Base-by-base conservation (phyloP, 768 basidiomycete species). In the Trametes cinnabarina region DNA sequence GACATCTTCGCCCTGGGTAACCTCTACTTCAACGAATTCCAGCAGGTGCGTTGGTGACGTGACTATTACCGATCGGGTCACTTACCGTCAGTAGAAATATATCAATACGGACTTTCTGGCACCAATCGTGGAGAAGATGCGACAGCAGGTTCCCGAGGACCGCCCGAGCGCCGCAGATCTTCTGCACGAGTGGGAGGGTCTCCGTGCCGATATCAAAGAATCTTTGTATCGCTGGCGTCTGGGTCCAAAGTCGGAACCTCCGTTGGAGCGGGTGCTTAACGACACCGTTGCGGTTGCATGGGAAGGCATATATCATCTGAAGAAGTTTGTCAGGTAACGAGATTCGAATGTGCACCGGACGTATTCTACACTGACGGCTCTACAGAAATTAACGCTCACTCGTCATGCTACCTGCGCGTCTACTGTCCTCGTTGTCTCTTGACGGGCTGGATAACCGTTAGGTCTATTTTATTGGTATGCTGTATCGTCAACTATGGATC, bases 1-100 rank as follows among this genome's bases (percentile, higher is more conserved):
- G 70, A 70, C 35, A 66, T 69, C 3, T 71, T 56, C 49, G 58
- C 63, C 5, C 50, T 69, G 5, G 69, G 70, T 0, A 63, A 68
- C 42, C 20, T 70, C 4, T 55, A 63, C 42, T 34, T 52, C 35
- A 62, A 63, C 23, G 61, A 66, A 14, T 60, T 68, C 30, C 25
- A 64, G 1, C 23, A 56, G 49, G 65, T 68, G 58, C n/a, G n/a
- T n/a, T n/a, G n/a, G n/a, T n/a, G n/a, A n/a, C n/a, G n/a, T n/a
- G n/a, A n/a, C n/a, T 63, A 7, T 14, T 34, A 34, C 34, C 8
- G 34, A 34, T 34, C 8, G 34, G 8, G 14, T 48, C 2, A 34
- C 3, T 11, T 22, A 25, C n/a, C 34, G 32, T 14, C 43, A 9
- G 6, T 41, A 64, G 63, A 58, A 56, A 35, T 64, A 61, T 34